Evolutionary conservation across 1,284 basidiomycete genomes (phyloP).

Genomic region (Taiwanofungus camphoratus): DNA sequence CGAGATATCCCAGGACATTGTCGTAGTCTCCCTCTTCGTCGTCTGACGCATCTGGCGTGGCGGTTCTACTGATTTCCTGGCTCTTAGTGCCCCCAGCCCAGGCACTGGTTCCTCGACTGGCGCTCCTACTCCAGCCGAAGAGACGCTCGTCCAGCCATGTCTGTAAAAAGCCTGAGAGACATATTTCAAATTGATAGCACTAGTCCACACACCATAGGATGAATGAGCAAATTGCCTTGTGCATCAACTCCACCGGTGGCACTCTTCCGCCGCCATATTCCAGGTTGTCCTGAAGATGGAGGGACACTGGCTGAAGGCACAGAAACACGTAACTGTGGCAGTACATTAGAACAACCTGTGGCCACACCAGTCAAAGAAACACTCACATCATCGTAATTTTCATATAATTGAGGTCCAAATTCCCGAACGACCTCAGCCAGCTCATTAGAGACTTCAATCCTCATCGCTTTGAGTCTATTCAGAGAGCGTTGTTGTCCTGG

Average conservation of each 20-base stretch:
- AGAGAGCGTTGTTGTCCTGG: conserved; percentile 90
- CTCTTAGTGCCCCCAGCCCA: conserved; percentile 61
- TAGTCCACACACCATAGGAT: conserved; percentile 63
- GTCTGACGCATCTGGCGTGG: conserved; percentile 66
- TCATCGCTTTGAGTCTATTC: conserved; percentile 74
- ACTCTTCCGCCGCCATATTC: conserved; percentile 70
- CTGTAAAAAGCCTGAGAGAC: conserved; percentile 26
- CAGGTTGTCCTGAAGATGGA: conserved; percentile 62
- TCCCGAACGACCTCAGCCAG: conserved; percentile 87
- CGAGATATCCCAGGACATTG: conserved; percentile 60
- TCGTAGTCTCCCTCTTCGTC: conserved; percentile 78
- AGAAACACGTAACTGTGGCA: conserved; percentile 67
- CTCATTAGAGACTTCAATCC: conserved; percentile 80
- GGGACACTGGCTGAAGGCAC: conserved; percentile 80
- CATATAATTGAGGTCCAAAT: conserved; percentile 83
- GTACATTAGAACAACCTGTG: not conserved
- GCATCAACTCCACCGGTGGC: conserved; percentile 73
- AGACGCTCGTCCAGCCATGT: conserved; percentile 95
- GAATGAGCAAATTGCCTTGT: conserved; percentile 73
- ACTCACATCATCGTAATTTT: conserved; percentile 80
- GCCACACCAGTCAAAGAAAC: not conserved
- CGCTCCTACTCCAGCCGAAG: conserved; percentile 85
- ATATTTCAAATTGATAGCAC: no score
- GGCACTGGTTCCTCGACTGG: conserved; percentile 66
- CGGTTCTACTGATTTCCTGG: conserved; percentile 55